Conservation (phyloP, 1,284 basidiomycete genomes). For the Termitomyces sp. region DNA sequence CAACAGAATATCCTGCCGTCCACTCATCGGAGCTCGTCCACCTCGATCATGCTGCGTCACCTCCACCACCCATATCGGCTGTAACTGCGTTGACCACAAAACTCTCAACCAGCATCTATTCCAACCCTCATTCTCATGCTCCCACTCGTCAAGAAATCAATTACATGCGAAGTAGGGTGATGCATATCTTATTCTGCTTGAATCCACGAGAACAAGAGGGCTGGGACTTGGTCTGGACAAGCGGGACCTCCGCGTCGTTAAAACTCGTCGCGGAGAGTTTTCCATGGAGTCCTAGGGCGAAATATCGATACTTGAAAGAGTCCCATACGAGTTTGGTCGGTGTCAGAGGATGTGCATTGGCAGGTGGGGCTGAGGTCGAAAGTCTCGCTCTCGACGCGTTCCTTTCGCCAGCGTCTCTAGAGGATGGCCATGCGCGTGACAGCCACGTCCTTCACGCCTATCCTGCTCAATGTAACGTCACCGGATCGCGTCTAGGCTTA, state of each 20-base stretch:
- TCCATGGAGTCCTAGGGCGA: constrained; percentile 7
- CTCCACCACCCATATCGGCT: constrained; percentile 13
- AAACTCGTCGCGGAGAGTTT: constrained; percentile 13
- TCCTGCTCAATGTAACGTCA: constrained; percentile 16
- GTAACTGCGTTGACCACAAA: constrained; percentile 8
- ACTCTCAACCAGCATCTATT: constrained; percentile 7
- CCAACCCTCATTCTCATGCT: constrained; percentile 14
- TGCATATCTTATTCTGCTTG: constrained; percentile 11
- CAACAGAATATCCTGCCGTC: constrained; percentile 12
- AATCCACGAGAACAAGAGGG: constrained; percentile 8
- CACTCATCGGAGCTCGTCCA: constrained; percentile 12
- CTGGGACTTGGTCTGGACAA: constrained; percentile 16
- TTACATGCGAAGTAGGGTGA: constrained; percentile 8
- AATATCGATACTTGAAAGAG: constrained; percentile 13
- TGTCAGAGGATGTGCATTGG: constrained; percentile 13
- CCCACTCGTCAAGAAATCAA: constrained; percentile 10
- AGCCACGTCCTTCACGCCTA: constrained; percentile 10
- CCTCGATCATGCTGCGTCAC: constrained; percentile 16
- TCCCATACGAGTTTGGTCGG: constrained; percentile 15
- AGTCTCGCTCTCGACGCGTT: constrained; percentile 13
- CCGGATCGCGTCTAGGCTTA: constrained; percentile 14
- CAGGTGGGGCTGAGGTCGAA: constrained; percentile 10
- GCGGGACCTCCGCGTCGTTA: constrained; percentile 12
- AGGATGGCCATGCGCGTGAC: neutral
- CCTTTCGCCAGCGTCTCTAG: neutral